phyloP scores from a whole-genome alignment of 352 stramenopile species.

The Saprolegnia parasitica region DNA sequence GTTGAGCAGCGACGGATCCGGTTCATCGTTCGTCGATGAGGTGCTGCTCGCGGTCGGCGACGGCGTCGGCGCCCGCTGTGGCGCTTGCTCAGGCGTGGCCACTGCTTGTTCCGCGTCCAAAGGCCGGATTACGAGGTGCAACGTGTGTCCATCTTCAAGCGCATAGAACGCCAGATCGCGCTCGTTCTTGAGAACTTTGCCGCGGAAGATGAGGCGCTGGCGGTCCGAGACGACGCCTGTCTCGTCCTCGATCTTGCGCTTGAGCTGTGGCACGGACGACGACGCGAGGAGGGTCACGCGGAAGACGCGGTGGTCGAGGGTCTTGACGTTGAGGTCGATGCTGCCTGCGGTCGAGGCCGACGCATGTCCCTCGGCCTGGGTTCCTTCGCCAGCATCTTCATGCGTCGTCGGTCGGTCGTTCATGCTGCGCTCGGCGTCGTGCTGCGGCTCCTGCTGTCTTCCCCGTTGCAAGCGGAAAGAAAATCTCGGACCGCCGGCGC shows the following conservation, averaged over 20 bases:
- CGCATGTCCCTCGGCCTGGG: neutral
- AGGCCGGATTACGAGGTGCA: conserved; percentile 71
- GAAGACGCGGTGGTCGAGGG: conserved; percentile 77
- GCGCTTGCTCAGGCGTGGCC: conserved; percentile 5
- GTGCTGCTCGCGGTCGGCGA: conserved; percentile 9
- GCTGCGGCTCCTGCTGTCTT: neutral
- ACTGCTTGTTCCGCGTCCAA: neutral
- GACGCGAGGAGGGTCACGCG: conserved; percentile 54
- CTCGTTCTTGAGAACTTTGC: conserved; percentile 85
- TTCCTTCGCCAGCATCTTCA: neutral
- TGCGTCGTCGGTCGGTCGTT: conserved; percentile 7
- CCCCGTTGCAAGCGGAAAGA: neutral
- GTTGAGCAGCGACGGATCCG: conserved; percentile 41
- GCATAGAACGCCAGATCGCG: conserved; percentile 64
- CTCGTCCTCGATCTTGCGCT: conserved; percentile 56
- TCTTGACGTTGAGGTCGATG: conserved; percentile 65
- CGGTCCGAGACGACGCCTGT: conserved; percentile 68
- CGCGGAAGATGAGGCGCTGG: conserved; percentile 81
- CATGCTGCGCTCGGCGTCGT: neutral
- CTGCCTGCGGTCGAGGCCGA: neutral
- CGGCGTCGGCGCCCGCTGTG: neutral
- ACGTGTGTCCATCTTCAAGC: conserved; percentile 74
- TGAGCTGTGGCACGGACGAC: conserved; percentile 71
- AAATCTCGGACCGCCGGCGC: neutral
- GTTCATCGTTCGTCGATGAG: conserved; percentile 57